Evolutionary conservation across 106 monocot genomes (phyloP).

Genomic region (Apostasia ramifera): DNA sequence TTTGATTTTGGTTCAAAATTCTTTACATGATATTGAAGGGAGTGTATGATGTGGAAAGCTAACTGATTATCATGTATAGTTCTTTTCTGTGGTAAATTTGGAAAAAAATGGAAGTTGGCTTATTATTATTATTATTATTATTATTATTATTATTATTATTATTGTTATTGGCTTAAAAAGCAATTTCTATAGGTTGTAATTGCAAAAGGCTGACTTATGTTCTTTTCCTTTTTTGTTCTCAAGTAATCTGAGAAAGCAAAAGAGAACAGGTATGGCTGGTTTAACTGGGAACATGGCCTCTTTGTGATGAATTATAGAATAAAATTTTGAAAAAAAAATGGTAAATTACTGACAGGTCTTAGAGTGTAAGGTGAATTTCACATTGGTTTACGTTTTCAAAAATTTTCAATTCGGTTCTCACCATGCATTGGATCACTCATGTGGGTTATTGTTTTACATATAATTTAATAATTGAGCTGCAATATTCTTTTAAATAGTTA

Average conservation of each 20-base stretch:
- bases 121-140: too few species aligned
- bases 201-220: neutral
- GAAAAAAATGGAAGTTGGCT: conserved; percentile 3
- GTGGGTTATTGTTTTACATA: too few species aligned
- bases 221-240: conserved; percentile 1
- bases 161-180: neutral
- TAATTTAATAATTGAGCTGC: too few species aligned
- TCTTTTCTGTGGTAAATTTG: conserved; percentile 19
- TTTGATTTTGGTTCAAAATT: neutral
- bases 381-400: too few species aligned
- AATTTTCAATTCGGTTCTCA: too few species aligned
- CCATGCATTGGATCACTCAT: too few species aligned
- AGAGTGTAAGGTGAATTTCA: too few species aligned
- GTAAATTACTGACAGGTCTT: too few species aligned
- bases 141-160: neutral
- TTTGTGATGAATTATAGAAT: neutral
- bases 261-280: neutral
- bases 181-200: neutral
- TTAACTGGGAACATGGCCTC: neutral
- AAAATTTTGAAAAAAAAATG: too few species aligned
- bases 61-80: conserved; percentile 19
- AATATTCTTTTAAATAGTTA: too few species aligned
- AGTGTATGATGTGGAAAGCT: neutral
- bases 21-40: conserved; percentile 3
- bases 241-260: conserved; percentile 7